Conservation (phyloP, 2,329 filamentous ascomycete genomes). For the Beauveria medogensis region DNA sequence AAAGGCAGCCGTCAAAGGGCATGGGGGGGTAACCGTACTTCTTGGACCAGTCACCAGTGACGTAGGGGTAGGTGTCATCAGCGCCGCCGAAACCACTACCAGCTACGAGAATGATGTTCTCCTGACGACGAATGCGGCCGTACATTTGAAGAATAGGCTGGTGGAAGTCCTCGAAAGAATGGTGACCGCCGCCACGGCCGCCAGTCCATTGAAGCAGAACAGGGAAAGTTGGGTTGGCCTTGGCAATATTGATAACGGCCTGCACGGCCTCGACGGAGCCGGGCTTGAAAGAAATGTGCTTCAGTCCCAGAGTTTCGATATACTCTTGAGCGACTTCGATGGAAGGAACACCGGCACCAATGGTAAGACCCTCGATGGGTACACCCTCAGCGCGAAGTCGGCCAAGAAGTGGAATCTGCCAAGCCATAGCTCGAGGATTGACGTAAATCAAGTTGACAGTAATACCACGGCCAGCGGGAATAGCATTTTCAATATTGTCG, state of each 20-base stretch:
- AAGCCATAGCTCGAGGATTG: constrained; percentile 79
- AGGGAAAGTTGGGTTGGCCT: constrained; percentile 90
- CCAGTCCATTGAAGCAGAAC: constrained; percentile 92
- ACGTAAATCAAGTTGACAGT: constrained; percentile 88
- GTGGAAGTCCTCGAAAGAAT: constrained; percentile 94
- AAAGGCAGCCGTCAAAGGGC: constrained; percentile 88
- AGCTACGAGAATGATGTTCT: constrained; percentile 82
- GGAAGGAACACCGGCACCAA: constrained; percentile 87
- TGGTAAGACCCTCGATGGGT: constrained; percentile 84
- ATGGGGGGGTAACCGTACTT: constrained; percentile 83
- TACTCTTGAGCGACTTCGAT: constrained; percentile 91
- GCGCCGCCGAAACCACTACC: constrained; percentile 87
- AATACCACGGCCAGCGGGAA: constrained; percentile 80
- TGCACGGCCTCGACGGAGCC: constrained; percentile 85
- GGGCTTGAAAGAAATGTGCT: constrained; percentile 92
- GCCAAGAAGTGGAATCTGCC: constrained; percentile 82
- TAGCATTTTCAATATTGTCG: constrained; percentile 73
- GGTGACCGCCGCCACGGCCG: constrained; percentile 85
- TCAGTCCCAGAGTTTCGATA: constrained; percentile 83
- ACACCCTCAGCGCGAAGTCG: constrained; percentile 77
- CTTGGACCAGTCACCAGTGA: constrained; percentile 82
- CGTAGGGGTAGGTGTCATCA: constrained; percentile 85
- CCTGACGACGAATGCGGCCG: constrained; percentile 71
- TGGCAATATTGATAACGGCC: constrained; percentile 83
- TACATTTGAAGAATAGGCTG: constrained; percentile 89